phyloP scores from a whole-genome alignment of 352 stramenopile genomes.

The Phytopythium sindhum region DNA sequence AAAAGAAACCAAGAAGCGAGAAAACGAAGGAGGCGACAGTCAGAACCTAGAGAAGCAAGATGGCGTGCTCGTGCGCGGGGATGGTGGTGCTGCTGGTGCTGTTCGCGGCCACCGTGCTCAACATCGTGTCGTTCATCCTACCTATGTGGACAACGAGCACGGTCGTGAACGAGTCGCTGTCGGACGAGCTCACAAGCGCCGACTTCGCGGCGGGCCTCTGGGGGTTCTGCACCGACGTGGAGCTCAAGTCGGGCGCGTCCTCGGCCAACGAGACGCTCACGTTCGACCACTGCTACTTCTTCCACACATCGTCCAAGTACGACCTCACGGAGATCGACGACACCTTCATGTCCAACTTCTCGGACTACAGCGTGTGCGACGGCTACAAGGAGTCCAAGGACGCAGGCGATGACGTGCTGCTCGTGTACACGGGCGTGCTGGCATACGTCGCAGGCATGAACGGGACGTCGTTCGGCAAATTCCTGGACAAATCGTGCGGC shows the following conservation, averaged over 20 bases:
- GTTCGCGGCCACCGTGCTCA: conserved; percentile 51
- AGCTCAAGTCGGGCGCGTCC: conserved; percentile 26
- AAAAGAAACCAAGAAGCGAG: neutral
- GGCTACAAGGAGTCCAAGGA: conserved; percentile 36
- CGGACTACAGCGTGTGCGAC: conserved; percentile 53
- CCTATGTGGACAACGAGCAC: conserved; percentile 65
- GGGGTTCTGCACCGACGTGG: conserved; percentile 63
- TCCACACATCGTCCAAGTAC: conserved; percentile 59
- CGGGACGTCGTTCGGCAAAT: conserved; percentile 43
- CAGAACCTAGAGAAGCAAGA: conserved; percentile 9
- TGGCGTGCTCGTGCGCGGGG: conserved; percentile 53
- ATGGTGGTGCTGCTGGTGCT: conserved; percentile 58
- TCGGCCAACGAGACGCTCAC: conserved; percentile 23
- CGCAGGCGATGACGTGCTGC: conserved; percentile 20
- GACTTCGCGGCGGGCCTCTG: conserved; percentile 60
- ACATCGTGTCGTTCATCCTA: conserved; percentile 57
- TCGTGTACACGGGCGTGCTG: conserved; percentile 28
- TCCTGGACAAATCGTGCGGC: conserved; percentile 60
- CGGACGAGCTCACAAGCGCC: conserved; percentile 25
- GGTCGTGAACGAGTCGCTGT: conserved; percentile 35
- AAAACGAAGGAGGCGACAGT: neutral
- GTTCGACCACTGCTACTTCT: conserved; percentile 75
- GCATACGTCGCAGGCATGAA: conserved; percentile 48
- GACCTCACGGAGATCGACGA: conserved; percentile 33
- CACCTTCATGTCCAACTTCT: conserved; percentile 43